Conservation (phyloP, 176 grass and related monocot genomes). For the Carex parvula region DNA sequence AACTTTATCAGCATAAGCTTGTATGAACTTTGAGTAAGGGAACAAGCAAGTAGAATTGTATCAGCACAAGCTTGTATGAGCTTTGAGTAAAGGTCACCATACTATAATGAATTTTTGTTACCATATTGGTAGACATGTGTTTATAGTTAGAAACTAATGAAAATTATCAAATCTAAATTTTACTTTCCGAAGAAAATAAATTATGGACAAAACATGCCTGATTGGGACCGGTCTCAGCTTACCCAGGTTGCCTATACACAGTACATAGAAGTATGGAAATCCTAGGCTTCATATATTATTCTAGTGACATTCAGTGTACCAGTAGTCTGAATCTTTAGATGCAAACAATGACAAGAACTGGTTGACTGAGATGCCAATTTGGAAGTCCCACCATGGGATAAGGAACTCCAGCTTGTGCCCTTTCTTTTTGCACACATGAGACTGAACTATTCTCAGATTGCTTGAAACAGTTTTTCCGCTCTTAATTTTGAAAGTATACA, state of each 20-base stretch:
- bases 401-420: constrained; percentile 79
- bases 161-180: not conserved
- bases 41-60: not conserved
- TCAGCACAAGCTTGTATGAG: not conserved
- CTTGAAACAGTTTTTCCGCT: constrained; percentile 69
- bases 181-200: not conserved
- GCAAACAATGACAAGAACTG: constrained; percentile 88
- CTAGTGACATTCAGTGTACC: too few relatives aligned
- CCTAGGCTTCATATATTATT: too few relatives aligned
- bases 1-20: constrained; percentile 17
- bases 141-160: not conserved
- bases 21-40: not conserved
- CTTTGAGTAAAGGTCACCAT: not conserved
- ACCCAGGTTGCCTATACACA: too few relatives aligned
- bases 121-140: not conserved
- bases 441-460: constrained; percentile 81
- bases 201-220: too few relatives aligned
- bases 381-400: constrained; percentile 95
- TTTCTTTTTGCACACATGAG: constrained; percentile 72
- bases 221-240: too few relatives aligned
- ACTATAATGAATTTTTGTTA: not conserved
- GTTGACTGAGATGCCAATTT: constrained; percentile 81
- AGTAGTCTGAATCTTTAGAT: not conserved
- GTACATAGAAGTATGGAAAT: too few relatives aligned
- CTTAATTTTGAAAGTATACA: constrained; percentile 34